phyloP scores from a whole-genome alignment of 1,284 basidiomycete species.

The Vanrija sp. region DNA sequence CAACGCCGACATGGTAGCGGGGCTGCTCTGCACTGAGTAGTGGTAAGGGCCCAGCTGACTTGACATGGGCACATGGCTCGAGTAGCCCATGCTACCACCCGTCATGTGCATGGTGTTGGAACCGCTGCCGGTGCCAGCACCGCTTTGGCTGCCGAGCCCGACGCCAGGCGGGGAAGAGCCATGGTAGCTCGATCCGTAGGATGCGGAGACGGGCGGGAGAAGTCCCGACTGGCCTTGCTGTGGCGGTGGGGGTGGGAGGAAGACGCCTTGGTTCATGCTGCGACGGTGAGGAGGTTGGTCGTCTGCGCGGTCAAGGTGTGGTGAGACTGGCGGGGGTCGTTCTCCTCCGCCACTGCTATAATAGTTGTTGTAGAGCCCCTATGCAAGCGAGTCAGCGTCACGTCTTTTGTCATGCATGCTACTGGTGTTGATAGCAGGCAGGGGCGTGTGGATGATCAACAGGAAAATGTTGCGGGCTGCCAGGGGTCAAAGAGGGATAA shows the following conservation, averaged over 20 bases:
- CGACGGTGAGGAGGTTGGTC: conserved; percentile 14
- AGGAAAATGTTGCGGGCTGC: too few relatives aligned
- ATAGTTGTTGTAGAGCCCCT: conserved; percentile 26
- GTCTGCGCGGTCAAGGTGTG: conserved; percentile 13
- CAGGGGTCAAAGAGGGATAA: too few relatives aligned
- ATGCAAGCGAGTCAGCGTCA: conserved; percentile 1
- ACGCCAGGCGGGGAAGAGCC: conserved; percentile 7
- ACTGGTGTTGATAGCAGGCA: background rate
- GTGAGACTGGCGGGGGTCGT: conserved; percentile 15
- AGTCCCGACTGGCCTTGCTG: conserved; percentile 10
- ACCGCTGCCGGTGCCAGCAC: background rate
- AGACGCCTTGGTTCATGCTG: conserved; percentile 16
- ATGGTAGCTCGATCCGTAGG: conserved; percentile 13
- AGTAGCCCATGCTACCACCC: conserved; percentile 15
- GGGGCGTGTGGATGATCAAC: background rate
- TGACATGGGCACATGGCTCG: conserved; percentile 11
- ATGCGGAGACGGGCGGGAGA: conserved; percentile 19
- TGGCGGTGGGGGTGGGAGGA: conserved; percentile 23
- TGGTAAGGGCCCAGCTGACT: conserved; percentile 15
- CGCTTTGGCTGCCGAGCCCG: background rate
- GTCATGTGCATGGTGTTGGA: conserved; percentile 12
- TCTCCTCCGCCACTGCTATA: conserved; percentile 12
- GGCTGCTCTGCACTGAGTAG: conserved; percentile 10
- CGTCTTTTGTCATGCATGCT: background rate
- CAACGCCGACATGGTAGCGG: conserved; percentile 17